Percentiles rank a stretch among this genome's conserved stretches.
phyloP scores from a whole-genome alignment of 192 early-diverging fungal genomes.

The Coemansia sp. region DNA sequence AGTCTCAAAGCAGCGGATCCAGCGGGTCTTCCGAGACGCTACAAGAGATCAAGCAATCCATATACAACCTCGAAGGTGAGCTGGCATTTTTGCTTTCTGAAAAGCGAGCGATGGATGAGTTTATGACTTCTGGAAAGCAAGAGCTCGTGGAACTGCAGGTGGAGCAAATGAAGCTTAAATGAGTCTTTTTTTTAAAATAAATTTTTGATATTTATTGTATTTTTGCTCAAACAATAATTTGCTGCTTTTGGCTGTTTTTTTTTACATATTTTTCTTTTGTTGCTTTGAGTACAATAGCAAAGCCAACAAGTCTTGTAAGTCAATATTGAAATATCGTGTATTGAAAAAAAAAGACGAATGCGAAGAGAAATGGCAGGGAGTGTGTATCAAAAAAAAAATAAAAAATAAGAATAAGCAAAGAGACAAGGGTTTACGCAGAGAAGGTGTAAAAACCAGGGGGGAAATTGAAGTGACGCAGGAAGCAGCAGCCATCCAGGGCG shows the following conservation, averaged over 20 bases:
- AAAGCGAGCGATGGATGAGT: constrained; percentile 48
- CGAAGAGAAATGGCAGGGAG: neutral
- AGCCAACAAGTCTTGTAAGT: no score
- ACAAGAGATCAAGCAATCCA: constrained; percentile 49
- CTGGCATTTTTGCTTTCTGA: constrained; percentile 41
- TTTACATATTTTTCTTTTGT: no score
- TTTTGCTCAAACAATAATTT: no score
- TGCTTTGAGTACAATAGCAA: no score
- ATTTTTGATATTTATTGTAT: no score
- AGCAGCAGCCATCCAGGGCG: no score
- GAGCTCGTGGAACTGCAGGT: constrained; percentile 48
- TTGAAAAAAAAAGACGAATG: neutral
- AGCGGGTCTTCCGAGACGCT: constrained; percentile 16
- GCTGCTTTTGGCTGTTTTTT: no score
- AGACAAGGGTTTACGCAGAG: neutral
- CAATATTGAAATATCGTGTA: no score
- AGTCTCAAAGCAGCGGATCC: neutral
- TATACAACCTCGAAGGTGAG: constrained; percentile 47
- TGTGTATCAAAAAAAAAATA: neutral
- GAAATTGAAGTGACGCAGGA: no score
- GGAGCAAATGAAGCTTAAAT: constrained; percentile 40
- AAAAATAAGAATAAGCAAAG: neutral
- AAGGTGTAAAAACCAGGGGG: neutral
- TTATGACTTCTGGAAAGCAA: constrained; percentile 31
- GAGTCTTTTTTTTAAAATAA: no score